Percentiles rank a stretch among this genome's conserved stretches.
Conservation (phyloP, 1,284 basidiomycete genomes). For the Cutaneotrichosporon arboriforme region DNA sequence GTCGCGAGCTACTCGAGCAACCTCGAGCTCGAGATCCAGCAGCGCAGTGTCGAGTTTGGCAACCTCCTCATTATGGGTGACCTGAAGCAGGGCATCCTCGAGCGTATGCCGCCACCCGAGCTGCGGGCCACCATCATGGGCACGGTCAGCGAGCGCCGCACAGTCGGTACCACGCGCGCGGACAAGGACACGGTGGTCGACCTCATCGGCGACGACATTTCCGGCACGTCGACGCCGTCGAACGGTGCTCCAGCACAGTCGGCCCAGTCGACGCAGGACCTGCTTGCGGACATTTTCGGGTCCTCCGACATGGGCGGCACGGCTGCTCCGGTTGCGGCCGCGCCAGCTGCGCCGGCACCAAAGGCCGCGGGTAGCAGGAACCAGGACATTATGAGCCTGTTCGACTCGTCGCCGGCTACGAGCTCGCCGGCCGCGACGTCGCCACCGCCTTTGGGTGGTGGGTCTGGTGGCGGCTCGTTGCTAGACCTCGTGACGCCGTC, state of each 20-base stretch:
- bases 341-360: slow-evolving; percentile 49
- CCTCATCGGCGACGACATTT: slow-evolving; percentile 70
- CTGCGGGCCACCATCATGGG: slow-evolving; percentile 90
- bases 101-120: slow-evolving; percentile 97
- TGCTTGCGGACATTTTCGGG: slow-evolving; percentile 92
- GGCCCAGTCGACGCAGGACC: slow-evolving; percentile 72
- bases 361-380: slow-evolving; percentile 52
- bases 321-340: slow-evolving; percentile 47
- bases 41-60: slow-evolving; percentile 91
- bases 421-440: slow-evolving; percentile 13
- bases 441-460: slow-evolving; percentile 13
- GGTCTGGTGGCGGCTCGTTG: slow-evolving; percentile 26
- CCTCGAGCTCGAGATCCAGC: slow-evolving; percentile 90
- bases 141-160: slow-evolving; percentile 82
- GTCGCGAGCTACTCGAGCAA: slow-evolving; percentile 72
- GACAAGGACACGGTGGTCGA: slow-evolving; percentile 67
- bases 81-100: slow-evolving; percentile 81
- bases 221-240: slow-evolving; percentile 41
- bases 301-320: slow-evolving; percentile 39
- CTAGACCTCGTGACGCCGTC: slow-evolving; percentile 37
- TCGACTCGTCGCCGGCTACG: slow-evolving; percentile 54
- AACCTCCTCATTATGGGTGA: slow-evolving; percentile 69
- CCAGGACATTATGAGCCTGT: slow-evolving; percentile 87
- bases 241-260: slow-evolving; percentile 36
- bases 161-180: slow-evolving; percentile 77